A percentile compares a stretch with the other conserved stretches of the same genome.
Conservation (phyloP, 1,284 basidiomycete genomes). For the Cutaneotrichosporon dermatis region DNA sequence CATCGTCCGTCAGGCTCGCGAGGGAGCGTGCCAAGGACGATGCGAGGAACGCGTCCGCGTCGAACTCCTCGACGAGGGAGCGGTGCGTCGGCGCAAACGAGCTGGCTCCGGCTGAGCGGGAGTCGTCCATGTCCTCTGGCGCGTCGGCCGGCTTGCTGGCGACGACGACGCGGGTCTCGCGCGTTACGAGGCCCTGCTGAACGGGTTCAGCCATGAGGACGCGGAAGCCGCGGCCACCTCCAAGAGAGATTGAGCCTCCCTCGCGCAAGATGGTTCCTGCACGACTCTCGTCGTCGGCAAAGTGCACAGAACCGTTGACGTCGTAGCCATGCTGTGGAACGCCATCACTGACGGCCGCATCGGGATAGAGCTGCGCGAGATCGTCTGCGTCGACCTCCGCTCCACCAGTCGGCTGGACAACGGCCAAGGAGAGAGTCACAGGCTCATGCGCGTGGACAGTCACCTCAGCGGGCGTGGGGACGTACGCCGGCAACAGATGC, state of each 20-base stretch:
- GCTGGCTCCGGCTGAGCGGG: slow-evolving; percentile 9
- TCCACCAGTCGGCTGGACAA: slow-evolving; percentile 36
- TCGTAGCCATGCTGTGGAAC: slow-evolving; percentile 11
- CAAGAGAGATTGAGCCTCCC: slow-evolving; percentile 10
- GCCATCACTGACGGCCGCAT: background rate
- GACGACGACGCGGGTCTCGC: slow-evolving; percentile 59
- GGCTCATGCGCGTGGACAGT: slow-evolving; percentile 30
- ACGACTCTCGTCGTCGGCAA: slow-evolving; percentile 8
- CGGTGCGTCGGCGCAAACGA: slow-evolving; percentile 29
- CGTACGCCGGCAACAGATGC: slow-evolving; percentile 31
- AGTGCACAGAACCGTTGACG: slow-evolving; percentile 13
- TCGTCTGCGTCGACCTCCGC: slow-evolving; percentile 23
- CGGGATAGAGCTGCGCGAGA: slow-evolving; percentile 15
- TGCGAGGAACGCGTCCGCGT: slow-evolving; percentile 30
- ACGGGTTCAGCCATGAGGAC: slow-evolving; percentile 60
- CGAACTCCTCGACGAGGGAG: slow-evolving; percentile 33
- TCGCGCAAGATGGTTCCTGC: slow-evolving; percentile 16
- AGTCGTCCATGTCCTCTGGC: slow-evolving; percentile 19
- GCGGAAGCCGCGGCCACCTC: slow-evolving; percentile 21
- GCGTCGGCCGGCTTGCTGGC: slow-evolving; percentile 15
- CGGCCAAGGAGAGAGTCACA: slow-evolving; percentile 34
- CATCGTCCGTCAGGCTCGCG: slow-evolving; percentile 29
- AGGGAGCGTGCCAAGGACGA: slow-evolving; percentile 18
- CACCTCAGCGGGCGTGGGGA: slow-evolving; percentile 24
- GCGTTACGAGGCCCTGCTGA: slow-evolving; percentile 61